Percentiles rank a stretch among this genome's conserved stretches.
These are phyloP conservation scores for Penicillium coprophilum DNA, from an alignment of 495 filamentous ascomycete species.

Conservation along the genomic window DNA sequence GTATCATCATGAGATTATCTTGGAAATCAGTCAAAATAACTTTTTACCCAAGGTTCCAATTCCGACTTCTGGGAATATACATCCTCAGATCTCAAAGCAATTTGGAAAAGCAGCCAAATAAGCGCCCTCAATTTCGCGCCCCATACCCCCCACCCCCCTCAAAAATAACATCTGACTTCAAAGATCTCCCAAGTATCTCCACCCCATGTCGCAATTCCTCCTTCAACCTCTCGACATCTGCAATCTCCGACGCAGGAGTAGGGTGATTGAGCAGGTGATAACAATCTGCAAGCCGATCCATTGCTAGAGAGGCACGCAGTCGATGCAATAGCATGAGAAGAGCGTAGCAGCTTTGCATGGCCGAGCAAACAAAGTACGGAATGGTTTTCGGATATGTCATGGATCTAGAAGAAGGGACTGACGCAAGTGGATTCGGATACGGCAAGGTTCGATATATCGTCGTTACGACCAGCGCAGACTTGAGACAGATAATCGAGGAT, in stretches of 20 bases:
- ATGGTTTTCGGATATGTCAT: constrained; percentile 42
- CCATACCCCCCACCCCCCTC: constrained; percentile 27
- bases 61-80: background rate
- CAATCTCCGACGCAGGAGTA: constrained; percentile 31
- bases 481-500: constrained; percentile 48
- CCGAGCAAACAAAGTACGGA: constrained; percentile 52
- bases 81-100: constrained; percentile 6
- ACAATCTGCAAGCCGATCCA: constrained; percentile 18
- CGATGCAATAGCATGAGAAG: constrained; percentile 46
- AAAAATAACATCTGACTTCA: constrained; percentile 30
- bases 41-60: too few species aligned
- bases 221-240: constrained; percentile 37
- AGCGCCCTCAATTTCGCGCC: constrained; percentile 23
- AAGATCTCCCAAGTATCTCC: constrained; percentile 36
- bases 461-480: constrained; percentile 43
- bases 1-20: too few species aligned
- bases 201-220: constrained; percentile 47
- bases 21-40: too few species aligned
- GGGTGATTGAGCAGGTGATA: constrained; percentile 25
- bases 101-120: constrained; percentile 23
- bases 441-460: constrained; percentile 41
- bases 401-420: background rate
- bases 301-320: constrained; percentile 30
- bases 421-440: constrained; percentile 32
- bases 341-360: constrained; percentile 54